Base-by-base conservation (phyloP, 2,329 filamentous ascomycete genomes). In the Beauveria asiatica region DNA sequence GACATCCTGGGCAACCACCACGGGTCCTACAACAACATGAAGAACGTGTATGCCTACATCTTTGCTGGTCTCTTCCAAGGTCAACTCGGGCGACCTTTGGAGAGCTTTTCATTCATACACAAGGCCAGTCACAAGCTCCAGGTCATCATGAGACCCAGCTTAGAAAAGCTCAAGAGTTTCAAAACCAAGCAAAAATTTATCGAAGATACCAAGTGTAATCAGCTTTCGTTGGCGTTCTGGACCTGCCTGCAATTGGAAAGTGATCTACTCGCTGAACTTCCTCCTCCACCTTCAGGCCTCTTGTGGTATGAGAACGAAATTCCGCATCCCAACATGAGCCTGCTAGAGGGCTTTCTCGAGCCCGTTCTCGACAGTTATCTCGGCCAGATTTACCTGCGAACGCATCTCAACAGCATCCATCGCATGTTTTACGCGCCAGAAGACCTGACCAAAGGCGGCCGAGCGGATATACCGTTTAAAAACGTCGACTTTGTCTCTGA, bases 61-160 rank as follows among this genome's bases (percentile, higher is more conserved):
- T 80, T 97, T 51, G 91, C 91, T 17, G 91, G 90, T 3, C 75
- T 99, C 5, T 99, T 96, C 70, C 87, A 92, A 64, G 92, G 91
- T 3, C 94, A 97, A 71, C 76, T 97, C 27, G 92, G 87, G 0
- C 84, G 93, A 53, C 89, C 95, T 0, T 78, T 97, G 66, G 90
- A 96, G 69, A 97, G 93, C 68, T 92, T 83, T 69, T 77, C 80
- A 3, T 83, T 81, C 62, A 84, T 87, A 39, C 75, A 79, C 57
- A 74, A 78, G 58, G 84, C 83, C 3, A 80, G 82, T 61, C 78
- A 80, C 57, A 79, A 79, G 57, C 68, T 87, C 55, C 84, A 90
- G 66, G 84, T 91, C 17, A 84, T 96, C 33, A 83, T 96, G 64
- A 83, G 90, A 74, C 84, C 87, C 80, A 79, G 78, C 63, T 69